phyloP scores from a whole-genome alignment of 2,329 filamentous ascomycete genomes.

The Fusarium verticillioides region DNA sequence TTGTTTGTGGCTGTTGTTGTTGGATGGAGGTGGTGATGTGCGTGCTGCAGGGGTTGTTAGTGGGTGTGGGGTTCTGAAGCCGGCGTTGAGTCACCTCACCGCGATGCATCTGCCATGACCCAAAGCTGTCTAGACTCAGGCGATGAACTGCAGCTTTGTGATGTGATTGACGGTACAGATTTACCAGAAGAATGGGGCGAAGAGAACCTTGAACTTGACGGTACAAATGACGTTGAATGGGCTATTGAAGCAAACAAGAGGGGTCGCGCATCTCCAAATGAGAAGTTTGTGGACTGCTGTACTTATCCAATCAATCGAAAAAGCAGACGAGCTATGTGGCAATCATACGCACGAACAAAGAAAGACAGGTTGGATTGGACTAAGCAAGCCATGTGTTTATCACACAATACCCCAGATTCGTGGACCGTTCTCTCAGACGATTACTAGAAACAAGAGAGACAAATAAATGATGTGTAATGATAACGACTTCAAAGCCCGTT shows the following conservation, averaged over 20 bases:
- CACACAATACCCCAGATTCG: no score
- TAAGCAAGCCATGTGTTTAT: neutral
- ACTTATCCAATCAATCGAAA: neutral
- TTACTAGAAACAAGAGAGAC: no score
- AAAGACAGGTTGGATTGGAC: neutral
- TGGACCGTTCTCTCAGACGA: neutral
- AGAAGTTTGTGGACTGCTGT: neutral
- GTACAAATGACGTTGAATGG: neutral
- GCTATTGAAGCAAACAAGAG: neutral
- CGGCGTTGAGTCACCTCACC: constrained; percentile 21
- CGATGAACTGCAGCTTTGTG: fast-evolving
- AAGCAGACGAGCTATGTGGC: neutral
- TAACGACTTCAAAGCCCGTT: no score
- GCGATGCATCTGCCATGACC: neutral
- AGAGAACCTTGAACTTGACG: neutral
- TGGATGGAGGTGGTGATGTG: neutral
- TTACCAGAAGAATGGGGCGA: neutral
- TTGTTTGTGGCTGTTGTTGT: neutral
- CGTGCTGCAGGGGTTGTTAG: neutral
- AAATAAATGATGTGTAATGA: no score
- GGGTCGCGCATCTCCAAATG: fast-evolving
- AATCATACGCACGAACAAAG: neutral
- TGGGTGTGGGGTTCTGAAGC: neutral
- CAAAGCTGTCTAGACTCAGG: neutral
- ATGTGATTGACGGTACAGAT: neutral